A percentile compares a stretch with the other conserved stretches of the same genome.
phyloP scores from a whole-genome alignment of 1,284 basidiomycete species.

The Fomitopsis schrenkii region DNA sequence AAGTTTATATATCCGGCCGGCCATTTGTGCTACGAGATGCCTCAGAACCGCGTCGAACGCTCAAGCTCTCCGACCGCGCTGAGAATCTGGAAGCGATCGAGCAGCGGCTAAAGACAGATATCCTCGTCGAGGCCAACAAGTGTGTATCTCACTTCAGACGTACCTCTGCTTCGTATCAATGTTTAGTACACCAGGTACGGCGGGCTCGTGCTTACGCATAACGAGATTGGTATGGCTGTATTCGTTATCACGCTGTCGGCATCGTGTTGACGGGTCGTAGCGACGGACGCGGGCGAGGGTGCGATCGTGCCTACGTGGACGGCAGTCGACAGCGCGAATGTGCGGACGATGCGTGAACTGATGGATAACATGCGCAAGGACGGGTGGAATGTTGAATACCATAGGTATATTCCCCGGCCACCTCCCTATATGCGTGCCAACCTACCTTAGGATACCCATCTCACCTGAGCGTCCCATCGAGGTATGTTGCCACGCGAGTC shows the following conservation, averaged over 20 bases:
- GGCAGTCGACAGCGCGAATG: conserved; percentile 79
- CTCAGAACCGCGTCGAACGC: conserved; percentile 76
- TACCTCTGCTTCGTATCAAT: background rate
- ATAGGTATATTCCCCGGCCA: conserved; percentile 41
- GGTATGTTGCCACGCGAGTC: conserved; percentile 28
- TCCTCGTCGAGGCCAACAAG: conserved; percentile 84
- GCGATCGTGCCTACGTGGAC: conserved; percentile 95
- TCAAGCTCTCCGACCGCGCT: conserved; percentile 87
- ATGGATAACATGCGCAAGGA: conserved; percentile 77
- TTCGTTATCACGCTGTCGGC: no score
- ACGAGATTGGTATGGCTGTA: conserved; percentile 68
- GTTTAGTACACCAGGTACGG: conserved; percentile 57
- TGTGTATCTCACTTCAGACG: conserved; percentile 26
- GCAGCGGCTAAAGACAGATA: conserved; percentile 86
- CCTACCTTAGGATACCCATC: conserved; percentile 75
- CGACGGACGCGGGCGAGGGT: conserved; percentile 69
- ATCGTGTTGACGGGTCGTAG: conserved; percentile 27
- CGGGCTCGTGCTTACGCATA: conserved; percentile 90
- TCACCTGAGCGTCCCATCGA: conserved; percentile 88
- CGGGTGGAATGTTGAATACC: conserved; percentile 90
- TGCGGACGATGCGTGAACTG: conserved; percentile 86
- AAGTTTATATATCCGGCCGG: conserved; percentile 89
- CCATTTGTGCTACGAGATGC: conserved; percentile 97
- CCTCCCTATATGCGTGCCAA: background rate
- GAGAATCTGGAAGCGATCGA: conserved; percentile 97